Percentiles rank a stretch among this genome's conserved stretches.
Conservation (phyloP, 225 moss, liverwort and hornwort species). For the Rhytidiadelphus loreus region DNA sequence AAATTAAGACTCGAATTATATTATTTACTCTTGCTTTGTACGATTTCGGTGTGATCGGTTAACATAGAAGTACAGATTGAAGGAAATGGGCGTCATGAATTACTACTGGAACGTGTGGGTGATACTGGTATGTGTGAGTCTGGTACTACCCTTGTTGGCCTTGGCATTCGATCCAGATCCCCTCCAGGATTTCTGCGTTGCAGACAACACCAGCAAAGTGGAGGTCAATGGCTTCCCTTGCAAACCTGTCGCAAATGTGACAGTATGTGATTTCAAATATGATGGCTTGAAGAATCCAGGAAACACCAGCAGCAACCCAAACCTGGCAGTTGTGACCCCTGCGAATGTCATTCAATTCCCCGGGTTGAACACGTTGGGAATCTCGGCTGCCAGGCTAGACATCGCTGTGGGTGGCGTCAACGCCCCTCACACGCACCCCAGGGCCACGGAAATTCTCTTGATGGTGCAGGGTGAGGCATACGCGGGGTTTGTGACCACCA, state of each 20-base stretch:
- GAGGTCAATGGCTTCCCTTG: not conserved
- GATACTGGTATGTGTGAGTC: not conserved
- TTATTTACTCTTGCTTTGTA: not conserved
- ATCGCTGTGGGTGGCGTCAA: not conserved
- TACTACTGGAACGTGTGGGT: not conserved
- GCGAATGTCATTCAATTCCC: not conserved
- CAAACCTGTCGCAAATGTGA: not conserved
- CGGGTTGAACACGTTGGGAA: not conserved
- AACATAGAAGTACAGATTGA: not conserved
- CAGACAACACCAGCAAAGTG: not conserved
- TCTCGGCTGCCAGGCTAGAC: not conserved
- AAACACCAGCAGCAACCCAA: not conserved
- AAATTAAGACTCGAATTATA: not conserved
- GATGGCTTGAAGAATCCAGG: not conserved
- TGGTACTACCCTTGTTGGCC: not conserved
- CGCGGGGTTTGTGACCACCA: not conserved
- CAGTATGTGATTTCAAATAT: rapidly evolving
- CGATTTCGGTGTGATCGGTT: no score
- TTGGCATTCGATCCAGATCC: not conserved
- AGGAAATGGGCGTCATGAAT: not conserved
- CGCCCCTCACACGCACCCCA: not conserved
- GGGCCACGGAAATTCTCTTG: not conserved
- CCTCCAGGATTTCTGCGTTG: not conserved
- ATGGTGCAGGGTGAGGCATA: not conserved
- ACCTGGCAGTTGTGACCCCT: not conserved